These are phyloP conservation scores for Aspergillus floridensis DNA, from an alignment of 2,329 filamentous ascomycete genomes.

Conservation along the genomic window DNA sequence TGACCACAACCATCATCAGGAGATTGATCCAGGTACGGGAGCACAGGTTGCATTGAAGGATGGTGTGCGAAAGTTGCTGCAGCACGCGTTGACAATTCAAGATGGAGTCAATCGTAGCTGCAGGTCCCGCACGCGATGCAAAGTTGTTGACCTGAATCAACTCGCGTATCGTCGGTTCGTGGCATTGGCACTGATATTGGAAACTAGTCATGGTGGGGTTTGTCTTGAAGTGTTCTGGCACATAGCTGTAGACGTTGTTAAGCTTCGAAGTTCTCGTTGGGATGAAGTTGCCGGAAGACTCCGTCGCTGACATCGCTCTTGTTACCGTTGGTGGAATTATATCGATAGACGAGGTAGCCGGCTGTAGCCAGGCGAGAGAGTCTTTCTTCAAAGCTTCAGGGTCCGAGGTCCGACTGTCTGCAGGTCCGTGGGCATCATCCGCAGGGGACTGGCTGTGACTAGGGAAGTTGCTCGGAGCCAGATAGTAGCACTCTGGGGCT, in stretches of 20 bases:
- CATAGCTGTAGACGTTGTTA: constrained; percentile 1
- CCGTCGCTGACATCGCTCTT: background rate
- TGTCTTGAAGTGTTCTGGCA: constrained; percentile 1
- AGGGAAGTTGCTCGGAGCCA: background rate
- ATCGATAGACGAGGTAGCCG: background rate
- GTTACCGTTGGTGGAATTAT: background rate
- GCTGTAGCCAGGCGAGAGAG: constrained; percentile 8
- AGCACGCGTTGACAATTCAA: constrained; percentile 28
- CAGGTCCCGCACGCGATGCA: constrained; percentile 15
- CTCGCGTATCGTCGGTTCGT: constrained; percentile 24
- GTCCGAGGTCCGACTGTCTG: background rate
- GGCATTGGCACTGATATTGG: constrained; percentile 23
- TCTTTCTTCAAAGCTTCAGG: constrained; percentile 11
- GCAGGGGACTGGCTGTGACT: background rate
- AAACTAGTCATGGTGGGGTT: background rate
- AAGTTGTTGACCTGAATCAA: constrained; percentile 22
- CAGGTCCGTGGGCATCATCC: background rate
- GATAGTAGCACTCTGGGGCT: background rate
- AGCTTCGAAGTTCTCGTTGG: constrained; percentile 4
- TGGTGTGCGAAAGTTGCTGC: constrained; percentile 27
- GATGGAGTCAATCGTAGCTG: constrained; percentile 26
- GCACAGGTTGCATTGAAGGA: constrained; percentile 30
- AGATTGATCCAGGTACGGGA: constrained; percentile 24
- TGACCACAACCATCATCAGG: constrained; percentile 31
- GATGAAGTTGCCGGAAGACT: background rate